phyloP scores from a whole-genome alignment of 2,329 filamentous ascomycete genomes.

The Fusarium heterosporum region DNA sequence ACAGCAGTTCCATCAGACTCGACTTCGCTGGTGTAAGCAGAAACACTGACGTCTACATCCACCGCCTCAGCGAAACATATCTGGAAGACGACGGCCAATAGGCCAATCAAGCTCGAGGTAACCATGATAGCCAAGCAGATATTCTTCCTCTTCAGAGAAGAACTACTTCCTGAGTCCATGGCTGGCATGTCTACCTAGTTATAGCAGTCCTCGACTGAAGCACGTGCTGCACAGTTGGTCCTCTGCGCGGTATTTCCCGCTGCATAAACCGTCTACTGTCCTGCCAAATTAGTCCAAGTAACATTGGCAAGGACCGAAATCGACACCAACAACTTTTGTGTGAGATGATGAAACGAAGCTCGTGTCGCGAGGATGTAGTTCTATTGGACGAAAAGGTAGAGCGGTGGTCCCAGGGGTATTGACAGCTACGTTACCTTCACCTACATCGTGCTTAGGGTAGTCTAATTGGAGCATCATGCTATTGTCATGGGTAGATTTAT shows the following conservation, averaged over 20 bases:
- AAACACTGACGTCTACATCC: conserved; percentile 48
- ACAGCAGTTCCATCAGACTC: conserved; percentile 57
- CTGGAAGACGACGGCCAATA: conserved; percentile 38
- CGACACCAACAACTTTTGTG: conserved; percentile 24
- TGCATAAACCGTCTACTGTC: conserved; percentile 9
- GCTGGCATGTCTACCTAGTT: conserved; percentile 6
- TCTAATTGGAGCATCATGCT: neutral
- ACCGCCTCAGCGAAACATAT: conserved; percentile 33
- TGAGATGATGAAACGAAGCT: conserved; percentile 12
- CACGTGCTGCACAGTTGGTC: conserved; percentile 28
- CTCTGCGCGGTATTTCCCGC: conserved; percentile 2
- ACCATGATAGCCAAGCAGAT: conserved; percentile 37
- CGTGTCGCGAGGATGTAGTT: conserved; percentile 34
- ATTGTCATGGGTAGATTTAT: neutral
- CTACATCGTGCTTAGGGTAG: conserved; percentile 17
- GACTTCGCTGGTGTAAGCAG: conserved; percentile 51
- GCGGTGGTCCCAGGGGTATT: conserved; percentile 9
- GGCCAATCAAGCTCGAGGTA: conserved; percentile 33
- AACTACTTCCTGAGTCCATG: neutral
- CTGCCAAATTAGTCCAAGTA: conserved; percentile 19
- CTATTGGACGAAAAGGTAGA: conserved; percentile 31
- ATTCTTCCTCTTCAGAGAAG: conserved; percentile 3
- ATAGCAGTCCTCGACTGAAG: conserved; percentile 15
- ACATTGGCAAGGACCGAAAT: conserved; percentile 4
- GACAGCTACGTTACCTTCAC: conserved; percentile 7